A percentile compares a stretch with the other conserved stretches of the same genome.
These are phyloP conservation scores for Aspergillus oerlinghausenensis DNA, from an alignment of 2,329 filamentous ascomycete species.

Conservation along the genomic window DNA sequence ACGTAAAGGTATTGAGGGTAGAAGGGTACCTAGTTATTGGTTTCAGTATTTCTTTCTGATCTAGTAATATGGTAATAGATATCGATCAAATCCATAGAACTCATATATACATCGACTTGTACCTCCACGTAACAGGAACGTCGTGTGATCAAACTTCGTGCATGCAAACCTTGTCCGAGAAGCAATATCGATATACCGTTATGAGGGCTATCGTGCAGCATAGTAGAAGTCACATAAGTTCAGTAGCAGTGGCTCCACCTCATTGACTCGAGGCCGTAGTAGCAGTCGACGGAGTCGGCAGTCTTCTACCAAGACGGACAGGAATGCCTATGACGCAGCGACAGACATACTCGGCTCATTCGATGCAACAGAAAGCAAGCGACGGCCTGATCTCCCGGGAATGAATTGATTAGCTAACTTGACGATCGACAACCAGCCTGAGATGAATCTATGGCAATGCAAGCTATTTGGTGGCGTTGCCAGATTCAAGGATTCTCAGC, in stretches of 20 bases:
- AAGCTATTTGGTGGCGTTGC: too few species aligned
- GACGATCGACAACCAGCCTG: not conserved
- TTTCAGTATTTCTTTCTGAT: not conserved
- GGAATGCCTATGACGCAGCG: too few species aligned
- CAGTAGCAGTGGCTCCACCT: conserved; percentile 5
- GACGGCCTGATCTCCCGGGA: conserved; percentile 4
- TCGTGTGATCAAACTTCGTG: not conserved
- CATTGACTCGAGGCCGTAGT: conserved; percentile 4
- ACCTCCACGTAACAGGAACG: not conserved
- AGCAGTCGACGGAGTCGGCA: not conserved
- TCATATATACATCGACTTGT: not conserved
- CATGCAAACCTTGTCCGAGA: not conserved
- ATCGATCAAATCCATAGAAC: not conserved
- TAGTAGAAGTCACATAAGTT: conserved; percentile 6
- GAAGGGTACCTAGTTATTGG: not conserved
- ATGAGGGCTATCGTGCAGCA: conserved; percentile 3
- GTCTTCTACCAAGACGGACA: too few species aligned
- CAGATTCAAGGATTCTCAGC: too few species aligned
- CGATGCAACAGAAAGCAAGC: too few species aligned
- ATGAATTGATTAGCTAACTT: not conserved
- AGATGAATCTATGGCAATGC: not conserved
- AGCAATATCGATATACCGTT: not conserved
- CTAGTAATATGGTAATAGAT: not conserved
- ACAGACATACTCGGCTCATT: too few species aligned
- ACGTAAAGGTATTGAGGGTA: not conserved